A percentile compares a stretch with the other conserved stretches of the same genome.
phyloP scores from a whole-genome alignment of 2,329 filamentous ascomycete species.

The Pseudogymnoascus sp. region DNA sequence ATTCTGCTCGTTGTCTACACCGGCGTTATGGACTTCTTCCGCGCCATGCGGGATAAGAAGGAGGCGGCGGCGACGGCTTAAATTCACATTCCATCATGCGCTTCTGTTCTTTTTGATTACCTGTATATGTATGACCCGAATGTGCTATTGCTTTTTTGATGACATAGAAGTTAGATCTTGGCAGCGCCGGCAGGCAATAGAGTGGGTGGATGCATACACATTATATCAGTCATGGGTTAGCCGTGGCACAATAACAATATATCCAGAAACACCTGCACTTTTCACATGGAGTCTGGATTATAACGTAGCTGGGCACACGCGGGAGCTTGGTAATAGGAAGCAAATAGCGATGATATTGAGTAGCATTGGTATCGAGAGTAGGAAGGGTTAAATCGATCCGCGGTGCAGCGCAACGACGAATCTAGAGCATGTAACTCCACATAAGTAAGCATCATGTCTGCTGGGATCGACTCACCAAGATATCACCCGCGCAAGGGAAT shows the following conservation, averaged over 20 bases:
- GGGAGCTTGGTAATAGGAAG: background rate
- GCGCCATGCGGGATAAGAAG: slow-evolving; percentile 41
- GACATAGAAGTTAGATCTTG: slow-evolving; percentile 6
- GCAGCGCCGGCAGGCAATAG: background rate
- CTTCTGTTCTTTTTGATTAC: background rate
- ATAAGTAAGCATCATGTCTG: too few relatives aligned
- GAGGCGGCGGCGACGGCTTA: background rate
- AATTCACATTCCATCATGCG: background rate
- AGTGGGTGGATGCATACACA: background rate
- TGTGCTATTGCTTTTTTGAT: slow-evolving; percentile 3
- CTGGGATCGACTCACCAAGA: too few relatives aligned
- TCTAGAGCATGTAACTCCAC: too few relatives aligned
- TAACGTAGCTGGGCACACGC: background rate
- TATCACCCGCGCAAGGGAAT: too few relatives aligned
- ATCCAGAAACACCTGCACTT: background rate
- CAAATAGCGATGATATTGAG: background rate
- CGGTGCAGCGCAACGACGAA: too few relatives aligned
- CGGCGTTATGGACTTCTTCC: slow-evolving; percentile 89
- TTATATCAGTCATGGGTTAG: background rate
- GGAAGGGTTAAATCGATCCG: too few relatives aligned
- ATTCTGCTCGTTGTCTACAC: slow-evolving; percentile 80
- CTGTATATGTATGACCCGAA: background rate
- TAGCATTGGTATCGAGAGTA: too few relatives aligned
- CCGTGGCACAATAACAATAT: slow-evolving; percentile 1
- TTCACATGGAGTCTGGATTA: background rate